Evolutionary conservation across 345 rosid genomes (phyloP), one percentile per base, ranked within the genome.

Genomic region (Boechera retrofracta): DNA sequence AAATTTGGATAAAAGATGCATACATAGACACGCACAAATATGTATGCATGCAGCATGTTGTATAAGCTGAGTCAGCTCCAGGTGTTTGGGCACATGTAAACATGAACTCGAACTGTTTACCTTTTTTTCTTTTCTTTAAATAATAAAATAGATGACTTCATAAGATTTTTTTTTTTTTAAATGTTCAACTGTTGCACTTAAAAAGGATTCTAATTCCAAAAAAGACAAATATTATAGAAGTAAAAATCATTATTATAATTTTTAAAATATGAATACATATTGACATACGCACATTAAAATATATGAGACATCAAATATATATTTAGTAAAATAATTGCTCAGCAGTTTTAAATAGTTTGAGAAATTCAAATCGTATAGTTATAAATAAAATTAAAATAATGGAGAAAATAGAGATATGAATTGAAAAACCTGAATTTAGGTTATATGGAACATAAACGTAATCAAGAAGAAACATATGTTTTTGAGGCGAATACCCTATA

Each of bases 31-130:
- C 47, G 18, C 62, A 51, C 74, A 49, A 9, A 76, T 16, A 33
- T 60, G 35, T 51, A 29, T 42, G 42, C 38, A 67, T 52, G 55
- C 44, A 76, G 53, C 60, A 67, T 75, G 45, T 51, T 52, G 74
- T 58, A 52, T 42, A 13, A 32, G 72, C 72, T 77, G 81, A 71
- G 67, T 77, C 77, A 71, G 72, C 36, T 77, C 81, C 81, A 71
- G 67, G 67, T 77, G 72, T 71, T 49, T 64, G 31, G 53, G 53
- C 76, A 71, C 76, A 77, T 64, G 72, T 77, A 70, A 63, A 35
- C 80, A 77, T 61, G 75, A 36, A 57, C 64, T 64, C 18, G 12
- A 16, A 21, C 75, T 68, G 31, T 63, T 61, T 29, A 13, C 36
- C 16, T 15, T 29, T 64, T 54, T 13, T 7, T 31, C 24, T 21